Conservation (phyloP, 805 yeast genomes). For the Candida vartiovaarae region DNA sequence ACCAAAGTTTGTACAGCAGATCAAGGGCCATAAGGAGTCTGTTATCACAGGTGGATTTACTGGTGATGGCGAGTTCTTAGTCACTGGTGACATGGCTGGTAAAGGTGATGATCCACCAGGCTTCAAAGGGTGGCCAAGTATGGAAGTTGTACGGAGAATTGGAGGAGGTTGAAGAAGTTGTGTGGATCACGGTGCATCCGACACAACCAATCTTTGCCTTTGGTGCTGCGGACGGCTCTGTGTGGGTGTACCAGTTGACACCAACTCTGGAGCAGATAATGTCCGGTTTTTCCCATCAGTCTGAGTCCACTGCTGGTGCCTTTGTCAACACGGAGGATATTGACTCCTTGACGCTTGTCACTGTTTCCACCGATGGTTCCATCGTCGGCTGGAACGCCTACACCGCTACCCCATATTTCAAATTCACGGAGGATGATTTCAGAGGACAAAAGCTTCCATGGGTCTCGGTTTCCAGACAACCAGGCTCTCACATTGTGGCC, state of each 20-base stretch:
- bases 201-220: slow-evolving; percentile 76
- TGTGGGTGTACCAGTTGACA: slow-evolving; percentile 79
- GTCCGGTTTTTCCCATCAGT: slow-evolving; percentile 75
- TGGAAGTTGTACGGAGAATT: slow-evolving; percentile 69
- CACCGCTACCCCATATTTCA: slow-evolving; percentile 63
- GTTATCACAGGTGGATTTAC: slow-evolving; percentile 83
- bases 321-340: slow-evolving; percentile 58
- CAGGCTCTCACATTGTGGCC: slow-evolving; percentile 52
- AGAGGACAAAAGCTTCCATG: slow-evolving; percentile 80
- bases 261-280: slow-evolving; percentile 61
- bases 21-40: slow-evolving; percentile 81
- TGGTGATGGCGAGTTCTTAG: slow-evolving; percentile 66
- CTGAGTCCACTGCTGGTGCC: slow-evolving; percentile 73
- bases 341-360: slow-evolving; percentile 57
- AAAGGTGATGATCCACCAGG: slow-evolving; percentile 65
- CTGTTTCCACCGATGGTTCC: slow-evolving; percentile 79
- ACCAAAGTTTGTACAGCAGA: slow-evolving; percentile 68
- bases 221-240: slow-evolving; percentile 89
- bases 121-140: slow-evolving; percentile 70
- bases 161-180: slow-evolving; percentile 86
- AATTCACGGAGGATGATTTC: slow-evolving; percentile 56
- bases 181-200: slow-evolving; percentile 81
- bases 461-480: slow-evolving; percentile 59
- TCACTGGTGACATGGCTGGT: slow-evolving; percentile 96
- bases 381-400: slow-evolving; percentile 87